Conservation (phyloP, 139 green algal species). For the Chlorokybus atmophyticus region DNA sequence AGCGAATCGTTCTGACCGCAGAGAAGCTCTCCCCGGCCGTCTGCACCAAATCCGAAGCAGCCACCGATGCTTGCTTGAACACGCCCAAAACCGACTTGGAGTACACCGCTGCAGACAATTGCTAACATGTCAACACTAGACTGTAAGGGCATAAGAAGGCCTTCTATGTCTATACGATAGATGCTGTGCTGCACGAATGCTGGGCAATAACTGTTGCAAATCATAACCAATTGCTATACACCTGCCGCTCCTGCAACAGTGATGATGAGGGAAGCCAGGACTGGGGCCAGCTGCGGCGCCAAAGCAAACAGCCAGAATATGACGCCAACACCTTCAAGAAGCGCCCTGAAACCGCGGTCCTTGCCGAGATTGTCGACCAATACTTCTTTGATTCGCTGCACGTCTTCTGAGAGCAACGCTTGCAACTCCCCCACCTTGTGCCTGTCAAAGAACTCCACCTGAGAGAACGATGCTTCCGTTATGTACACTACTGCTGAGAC, state of each 20-base stretch:
- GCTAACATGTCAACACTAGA: too few relatives aligned
- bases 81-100: not conserved
- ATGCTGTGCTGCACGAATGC: too few relatives aligned
- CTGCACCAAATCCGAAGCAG: not conserved
- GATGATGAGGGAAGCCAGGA: not conserved
- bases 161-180: too few relatives aligned
- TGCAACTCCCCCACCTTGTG: slow-evolving; percentile 25
- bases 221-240: too few relatives aligned
- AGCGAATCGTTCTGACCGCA: not conserved
- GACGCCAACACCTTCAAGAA: slow-evolving; percentile 15
- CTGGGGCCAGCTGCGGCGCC: slow-evolving; percentile 12
- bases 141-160: too few relatives aligned
- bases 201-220: too few relatives aligned
- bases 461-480: too few relatives aligned
- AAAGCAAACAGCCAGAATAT: slow-evolving; percentile 9
- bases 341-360: slow-evolving; percentile 17
- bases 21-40: not conserved
- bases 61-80: not conserved
- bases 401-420: slow-evolving; percentile 10
- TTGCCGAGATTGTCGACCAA: slow-evolving; percentile 17
- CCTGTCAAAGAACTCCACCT: too few relatives aligned
- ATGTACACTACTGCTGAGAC: too few relatives aligned
- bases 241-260: not conserved
- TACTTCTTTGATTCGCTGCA: slow-evolving; percentile 6
- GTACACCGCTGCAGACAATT: not conserved